A percentile compares a stretch with the other conserved stretches of the same genome.
Conservation (phyloP, 805 yeast genomes). For the Saturnispora serradocipensis region DNA sequence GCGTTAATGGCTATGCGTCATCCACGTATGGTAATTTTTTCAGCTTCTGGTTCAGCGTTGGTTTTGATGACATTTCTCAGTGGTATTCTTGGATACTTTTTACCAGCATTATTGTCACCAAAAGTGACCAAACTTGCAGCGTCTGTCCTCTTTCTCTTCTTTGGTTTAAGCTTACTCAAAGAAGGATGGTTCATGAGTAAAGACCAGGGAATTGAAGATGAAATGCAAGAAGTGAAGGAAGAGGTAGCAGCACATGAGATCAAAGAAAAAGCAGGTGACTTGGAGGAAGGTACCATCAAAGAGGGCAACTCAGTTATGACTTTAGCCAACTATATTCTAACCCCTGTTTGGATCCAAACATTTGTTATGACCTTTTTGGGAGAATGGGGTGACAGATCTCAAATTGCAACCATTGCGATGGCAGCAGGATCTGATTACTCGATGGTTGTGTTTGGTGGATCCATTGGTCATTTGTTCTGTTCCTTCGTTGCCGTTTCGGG, state of each 20-base stretch:
- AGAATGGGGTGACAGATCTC: constrained; percentile 99
- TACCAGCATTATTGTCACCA: constrained; percentile 76
- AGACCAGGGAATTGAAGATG: constrained; percentile 85
- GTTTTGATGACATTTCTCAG: constrained; percentile 86
- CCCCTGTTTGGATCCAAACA: constrained; percentile 91
- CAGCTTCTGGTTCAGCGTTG: constrained; percentile 78
- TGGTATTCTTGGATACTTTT: constrained; percentile 84
- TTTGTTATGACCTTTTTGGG: constrained; percentile 94
- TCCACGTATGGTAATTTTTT: constrained; percentile 73
- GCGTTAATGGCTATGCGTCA: constrained; percentile 98
- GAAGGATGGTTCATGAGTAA: constrained; percentile 83
- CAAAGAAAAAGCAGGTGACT: constrained; percentile 38
- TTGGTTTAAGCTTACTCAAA: constrained; percentile 63
- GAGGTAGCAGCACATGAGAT: constrained; percentile 65
- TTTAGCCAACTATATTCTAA: constrained; percentile 48
- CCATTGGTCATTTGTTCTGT: constrained; percentile 81
- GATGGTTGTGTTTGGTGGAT: constrained; percentile 82
- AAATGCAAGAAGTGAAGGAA: constrained; percentile 92
- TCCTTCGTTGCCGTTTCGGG: constrained; percentile 85
- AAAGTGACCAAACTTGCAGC: constrained; percentile 76
- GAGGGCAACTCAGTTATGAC: background rate
- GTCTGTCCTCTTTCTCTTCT: constrained; percentile 67
- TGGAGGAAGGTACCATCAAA: constrained; percentile 43
- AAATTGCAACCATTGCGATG: constrained; percentile 96
- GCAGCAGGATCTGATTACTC: constrained; percentile 94